Evolutionary conservation across 2,329 filamentous ascomycete species (phyloP), one percentile per base, ranked within the genome.

Genomic region (Epichloe hybrida): DNA sequence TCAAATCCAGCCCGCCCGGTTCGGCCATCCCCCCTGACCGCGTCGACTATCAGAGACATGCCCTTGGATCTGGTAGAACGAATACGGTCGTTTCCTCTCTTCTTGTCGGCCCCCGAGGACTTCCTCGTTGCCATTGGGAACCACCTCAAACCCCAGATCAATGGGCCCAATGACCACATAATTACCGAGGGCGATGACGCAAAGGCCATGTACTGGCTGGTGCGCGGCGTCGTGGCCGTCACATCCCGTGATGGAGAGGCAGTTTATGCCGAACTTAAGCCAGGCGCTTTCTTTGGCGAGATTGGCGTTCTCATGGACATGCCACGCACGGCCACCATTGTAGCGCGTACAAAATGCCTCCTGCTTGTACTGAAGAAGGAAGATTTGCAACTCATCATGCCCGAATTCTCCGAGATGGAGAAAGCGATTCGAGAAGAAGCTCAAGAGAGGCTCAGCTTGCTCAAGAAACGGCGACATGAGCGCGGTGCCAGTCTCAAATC

Each of bases 261-360:
- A 62, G 91, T 93, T 54, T 97, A 94, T 64, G 91, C 91, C 2
- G 93, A 98, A 66, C 78, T 98, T 54, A 91, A 90, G 67, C 86
- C 91, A 1, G 93, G 93, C 4, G 86, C 91, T 6, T 98, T 98
- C 74, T 97, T 98, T 68, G 93, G 93, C 54, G 93, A 98, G 70
- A 98, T 98, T 64, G 93, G 91, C 45, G 90, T 98, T 45, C 75
- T 98, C 54, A 97, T 98, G 93, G 85, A 97, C 66, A 88, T 96
- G 60, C 93, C 93, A 17, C 83, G 93, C 56, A 98, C 93, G 0
- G 93, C 93, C 37, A 96, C 88, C 49, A 95, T 98, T 61, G 79
- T 95, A 54, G 91, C 93, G 34, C 84, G 88, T 56, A 88, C 88
- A 45, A 87, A 91, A 66, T 96, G 91, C 65, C 72, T 98, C 53